A percentile compares a stretch with the other conserved stretches of the same genome.
phyloP scores from a whole-genome alignment of 331 rosid genomes.

The Saraca asoca region DNA sequence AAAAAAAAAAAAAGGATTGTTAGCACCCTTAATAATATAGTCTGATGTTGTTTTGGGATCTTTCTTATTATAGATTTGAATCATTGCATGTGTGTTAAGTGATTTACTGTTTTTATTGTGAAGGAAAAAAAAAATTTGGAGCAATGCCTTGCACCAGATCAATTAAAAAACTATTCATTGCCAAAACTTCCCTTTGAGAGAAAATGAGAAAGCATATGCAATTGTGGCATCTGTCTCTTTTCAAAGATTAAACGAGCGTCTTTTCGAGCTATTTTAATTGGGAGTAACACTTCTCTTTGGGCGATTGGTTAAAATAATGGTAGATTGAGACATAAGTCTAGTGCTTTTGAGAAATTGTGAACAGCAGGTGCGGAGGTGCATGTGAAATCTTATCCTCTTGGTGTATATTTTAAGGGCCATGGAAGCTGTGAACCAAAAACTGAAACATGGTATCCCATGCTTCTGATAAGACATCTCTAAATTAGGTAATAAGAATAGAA shows the following conservation, averaged over 20 bases:
- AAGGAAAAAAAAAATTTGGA: constrained; percentile 6
- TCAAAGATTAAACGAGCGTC: no score
- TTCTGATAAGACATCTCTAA: constrained; percentile 11
- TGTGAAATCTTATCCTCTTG: constrained; percentile 38
- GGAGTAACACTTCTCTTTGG: no score
- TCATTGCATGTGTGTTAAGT: no score
- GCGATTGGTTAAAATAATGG: constrained; percentile 34
- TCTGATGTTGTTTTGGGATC: no score
- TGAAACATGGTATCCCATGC: constrained; percentile 33
- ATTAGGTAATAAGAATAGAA: constrained; percentile 12
- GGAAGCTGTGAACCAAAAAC: constrained; percentile 25
- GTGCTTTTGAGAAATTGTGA: constrained; percentile 27
- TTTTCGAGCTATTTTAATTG: no score
- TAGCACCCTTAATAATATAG: no score
- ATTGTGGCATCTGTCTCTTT: no score
- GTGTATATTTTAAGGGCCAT: not conserved
- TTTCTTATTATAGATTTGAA: no score
- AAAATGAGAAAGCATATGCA: no score
- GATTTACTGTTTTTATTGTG: not conserved
- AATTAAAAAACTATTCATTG: no score
- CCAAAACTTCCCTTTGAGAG: no score
- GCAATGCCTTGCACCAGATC: not conserved
- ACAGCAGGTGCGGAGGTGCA: constrained; percentile 32
- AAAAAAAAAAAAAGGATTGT: no score
- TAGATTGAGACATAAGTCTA: constrained; percentile 19